Evolutionary conservation across 805 yeast genomes (phyloP).

Genomic region (Lipomyces yamadae): DNA sequence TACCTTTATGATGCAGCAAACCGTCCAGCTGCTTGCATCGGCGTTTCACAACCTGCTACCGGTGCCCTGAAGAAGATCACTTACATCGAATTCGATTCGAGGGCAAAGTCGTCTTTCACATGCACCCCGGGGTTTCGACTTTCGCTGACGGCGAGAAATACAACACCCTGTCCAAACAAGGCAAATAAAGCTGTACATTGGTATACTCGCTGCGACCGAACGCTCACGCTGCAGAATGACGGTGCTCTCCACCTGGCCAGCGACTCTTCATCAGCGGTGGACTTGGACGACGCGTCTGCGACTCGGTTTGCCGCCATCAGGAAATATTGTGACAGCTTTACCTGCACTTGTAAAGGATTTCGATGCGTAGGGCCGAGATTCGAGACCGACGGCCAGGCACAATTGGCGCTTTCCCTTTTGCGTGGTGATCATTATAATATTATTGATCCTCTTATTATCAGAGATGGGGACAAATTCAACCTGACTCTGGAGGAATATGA

Average conservation of each 20-base stretch:
- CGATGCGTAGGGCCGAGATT: background rate
- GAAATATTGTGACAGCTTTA: background rate
- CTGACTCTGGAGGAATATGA: background rate
- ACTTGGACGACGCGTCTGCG: background rate
- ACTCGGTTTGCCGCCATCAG: background rate
- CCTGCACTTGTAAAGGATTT: background rate
- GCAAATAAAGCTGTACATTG: background rate
- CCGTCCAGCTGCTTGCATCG: background rate
- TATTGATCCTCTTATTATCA: background rate
- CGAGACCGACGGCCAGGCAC: background rate
- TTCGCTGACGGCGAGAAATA: background rate
- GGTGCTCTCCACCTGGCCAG: background rate
- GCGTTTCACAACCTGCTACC: background rate
- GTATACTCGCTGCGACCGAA: background rate
- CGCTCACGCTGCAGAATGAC: background rate
- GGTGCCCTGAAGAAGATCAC: slow-evolving; percentile 1
- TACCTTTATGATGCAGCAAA: background rate
- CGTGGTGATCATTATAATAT: background rate
- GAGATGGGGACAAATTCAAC: background rate
- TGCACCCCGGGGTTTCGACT: background rate
- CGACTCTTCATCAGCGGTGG: background rate
- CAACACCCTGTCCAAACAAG: background rate
- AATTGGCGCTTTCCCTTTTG: background rate
- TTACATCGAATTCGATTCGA: background rate
- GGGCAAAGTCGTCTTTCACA: background rate